Base-by-base conservation (phyloP, 176 grass and related monocot genomes). In the Oryza nivara region DNA sequence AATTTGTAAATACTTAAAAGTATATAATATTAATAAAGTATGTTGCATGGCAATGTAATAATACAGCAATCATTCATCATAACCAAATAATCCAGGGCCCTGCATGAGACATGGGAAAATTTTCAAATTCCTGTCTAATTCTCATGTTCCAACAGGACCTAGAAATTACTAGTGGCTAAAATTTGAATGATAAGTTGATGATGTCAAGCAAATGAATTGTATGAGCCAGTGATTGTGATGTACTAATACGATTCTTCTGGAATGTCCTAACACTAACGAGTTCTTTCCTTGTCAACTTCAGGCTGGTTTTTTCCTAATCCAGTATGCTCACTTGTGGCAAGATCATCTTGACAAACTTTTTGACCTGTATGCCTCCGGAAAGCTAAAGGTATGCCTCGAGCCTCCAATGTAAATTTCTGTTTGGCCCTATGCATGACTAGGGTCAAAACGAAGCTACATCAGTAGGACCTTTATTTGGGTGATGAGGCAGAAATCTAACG, bases 281-380 rank as follows among this genome's bases (percentile, higher is more conserved):
- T 17, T 71, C 12, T 15, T 78, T 48, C 25, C 65, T 58, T 44
- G 69, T 19, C 30, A 30, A 83, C 83, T 63, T 77, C 88, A 95
- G 93, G 93, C 90, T 88, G 93, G 93, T 4, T 95, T 92, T 88
- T 95, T 95, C 66, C 88, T 95, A 38, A 41, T 92, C 76, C 90
- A 95, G 38, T 77, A 89, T 67, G 88, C 93, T 79, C 83, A 89
- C 61, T 48, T 95, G 73, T 95, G 84, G 88, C 93, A 95, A 91
- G 77, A 92, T 75, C 93, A 95, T 86, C 88, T 95, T 54, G 90
- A 91, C 67, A 92, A 77, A 80, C 90, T 95, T 44, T 92, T 95
- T 85, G 80, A 91, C 60, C 73, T 95, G 16, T 89, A 89, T 89
- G 75, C 83, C 38, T 64, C 88, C 32, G 90, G 93, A 86, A 95